Base-by-base conservation (phyloP, 805 yeast genomes). In the Saccharomycopsis malanga region DNA sequence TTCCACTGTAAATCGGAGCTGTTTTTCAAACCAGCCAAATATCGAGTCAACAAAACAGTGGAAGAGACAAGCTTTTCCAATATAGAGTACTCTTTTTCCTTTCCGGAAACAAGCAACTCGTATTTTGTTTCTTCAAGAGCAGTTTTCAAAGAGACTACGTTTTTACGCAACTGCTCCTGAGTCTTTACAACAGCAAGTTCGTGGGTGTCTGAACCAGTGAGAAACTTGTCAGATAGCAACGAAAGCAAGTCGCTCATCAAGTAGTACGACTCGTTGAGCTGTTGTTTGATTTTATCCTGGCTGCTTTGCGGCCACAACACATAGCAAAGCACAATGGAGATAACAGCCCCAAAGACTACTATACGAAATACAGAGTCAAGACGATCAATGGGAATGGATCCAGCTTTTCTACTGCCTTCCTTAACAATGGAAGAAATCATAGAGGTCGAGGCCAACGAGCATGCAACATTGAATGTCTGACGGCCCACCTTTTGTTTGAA, bases 401-500 rank as follows among this genome's bases (percentile, higher is more conserved):
- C 78, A 1, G 76, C 70, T 56, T 79, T 81, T 42, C 73, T 65
- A 39, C 81, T 76, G 12, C 87, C 89, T 56, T 86, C 94, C 58
- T 82, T 81, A 14, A 84, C 76, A 48, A 86, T 71, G 49, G 85
- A 79, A 0, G 87, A 74, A 2, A 85, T 79, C 21, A 85, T 64
- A 3, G 83, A 73, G 44, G 85, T 83, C 5, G 85, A 77, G 1
- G 89, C 85, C 41, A 85, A 65, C 0, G 88, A 79, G 56, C 93
- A 83, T 0, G 95, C 91, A 10, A 91, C 84, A 56, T 83, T 83
- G 63, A 85, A 86, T 0, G 84, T 81, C 17, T 75, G 81, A 57
- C 74, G 77, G 55, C 74, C 72, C 45, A 85, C 76, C 50, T 73
- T 70, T 56, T 81, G 87, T 54, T 87, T 86, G 68, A 77, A 70